phyloP scores from a whole-genome alignment of 2,329 filamentous ascomycete genomes.

The Aureobasidium sp. region DNA sequence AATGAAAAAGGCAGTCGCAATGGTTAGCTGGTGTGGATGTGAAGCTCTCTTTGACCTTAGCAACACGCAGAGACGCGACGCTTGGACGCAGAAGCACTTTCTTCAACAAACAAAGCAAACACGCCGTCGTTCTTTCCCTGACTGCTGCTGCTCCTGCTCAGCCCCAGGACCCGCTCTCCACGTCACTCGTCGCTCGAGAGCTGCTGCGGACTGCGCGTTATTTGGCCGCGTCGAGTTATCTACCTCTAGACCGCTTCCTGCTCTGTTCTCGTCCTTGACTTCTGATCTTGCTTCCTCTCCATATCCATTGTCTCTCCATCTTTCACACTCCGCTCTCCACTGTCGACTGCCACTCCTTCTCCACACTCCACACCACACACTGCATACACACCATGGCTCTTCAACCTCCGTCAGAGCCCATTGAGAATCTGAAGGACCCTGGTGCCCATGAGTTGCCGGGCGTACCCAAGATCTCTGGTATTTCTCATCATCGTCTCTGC shows the following conservation, averaged over 20 bases:
- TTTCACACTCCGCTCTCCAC: not conserved
- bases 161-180: conserved; percentile 3
- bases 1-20: not conserved
- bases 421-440: conserved; percentile 17
- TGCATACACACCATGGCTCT: conserved; percentile 8
- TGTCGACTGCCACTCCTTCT: not conserved
- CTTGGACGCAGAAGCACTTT: not conserved
- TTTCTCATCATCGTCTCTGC: too few species aligned
- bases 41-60: conserved; percentile 9
- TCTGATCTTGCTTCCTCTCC: not conserved
- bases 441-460: conserved; percentile 20
- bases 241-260: not conserved
- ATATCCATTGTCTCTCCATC: not conserved
- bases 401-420: conserved; percentile 19
- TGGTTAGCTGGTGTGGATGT: not conserved
- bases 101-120: not conserved
- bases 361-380: not conserved
- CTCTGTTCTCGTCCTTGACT: not conserved
- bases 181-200: not conserved
- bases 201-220: not conserved
- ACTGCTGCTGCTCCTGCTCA: not conserved
- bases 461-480: conserved; percentile 7
- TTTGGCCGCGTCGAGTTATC: not conserved
- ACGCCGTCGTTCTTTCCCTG: not conserved
- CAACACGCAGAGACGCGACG: conserved; percentile 7